Percentiles rank a stretch among this genome's conserved stretches.
phyloP scores from a whole-genome alignment of 192 early-diverging fungal species.

The Funneliformis geosporum region DNA sequence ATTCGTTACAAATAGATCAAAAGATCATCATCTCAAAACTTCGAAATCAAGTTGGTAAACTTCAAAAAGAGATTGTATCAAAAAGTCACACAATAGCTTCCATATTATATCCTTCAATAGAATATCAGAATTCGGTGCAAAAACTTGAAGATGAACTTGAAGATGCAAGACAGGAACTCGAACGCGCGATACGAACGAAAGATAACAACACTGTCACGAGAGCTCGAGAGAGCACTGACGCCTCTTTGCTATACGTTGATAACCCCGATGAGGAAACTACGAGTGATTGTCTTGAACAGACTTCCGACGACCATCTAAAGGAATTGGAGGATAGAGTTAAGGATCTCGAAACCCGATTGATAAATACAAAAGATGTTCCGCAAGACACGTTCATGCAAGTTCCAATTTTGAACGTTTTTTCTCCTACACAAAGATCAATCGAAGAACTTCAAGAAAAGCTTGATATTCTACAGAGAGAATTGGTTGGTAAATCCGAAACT shows the following conservation, averaged over 20 bases:
- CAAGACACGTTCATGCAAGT: not conserved
- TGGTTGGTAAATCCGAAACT: not conserved
- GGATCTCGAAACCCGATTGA: not conserved
- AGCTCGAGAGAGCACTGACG: not conserved
- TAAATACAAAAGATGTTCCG: not conserved
- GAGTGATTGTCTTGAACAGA: not conserved
- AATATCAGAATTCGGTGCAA: not conserved
- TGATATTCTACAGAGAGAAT: not conserved
- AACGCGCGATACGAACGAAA: not conserved
- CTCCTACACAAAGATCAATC: not conserved
- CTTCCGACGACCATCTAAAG: not conserved
- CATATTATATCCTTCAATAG: not conserved
- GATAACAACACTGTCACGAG: not conserved
- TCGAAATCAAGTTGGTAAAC: not conserved
- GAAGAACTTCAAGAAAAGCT: not conserved
- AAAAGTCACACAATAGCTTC: not conserved
- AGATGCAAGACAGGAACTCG: constrained; percentile 6
- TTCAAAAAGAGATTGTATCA: constrained; percentile 3
- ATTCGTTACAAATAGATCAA: not conserved
- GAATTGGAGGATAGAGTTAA: constrained; percentile 21
- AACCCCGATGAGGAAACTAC: not conserved
- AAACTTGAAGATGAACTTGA: not conserved
- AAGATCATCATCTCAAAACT: not conserved
- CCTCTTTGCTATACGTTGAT: too few relatives aligned
- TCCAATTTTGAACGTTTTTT: not conserved